Conservation (phyloP, 345 rosid species). For the Murraya koenigii region DNA sequence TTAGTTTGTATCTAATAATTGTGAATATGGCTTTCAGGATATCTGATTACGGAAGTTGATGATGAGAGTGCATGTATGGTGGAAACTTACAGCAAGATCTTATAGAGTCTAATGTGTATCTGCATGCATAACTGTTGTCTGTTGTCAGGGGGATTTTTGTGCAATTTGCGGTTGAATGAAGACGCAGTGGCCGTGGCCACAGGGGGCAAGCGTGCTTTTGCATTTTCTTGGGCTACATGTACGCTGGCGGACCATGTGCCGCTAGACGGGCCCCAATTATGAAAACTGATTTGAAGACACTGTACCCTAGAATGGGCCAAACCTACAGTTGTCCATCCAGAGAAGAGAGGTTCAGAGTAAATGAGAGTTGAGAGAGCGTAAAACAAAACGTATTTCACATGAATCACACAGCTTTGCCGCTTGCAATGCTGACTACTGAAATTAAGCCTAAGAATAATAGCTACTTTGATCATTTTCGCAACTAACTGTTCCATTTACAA, state of each 20-base stretch:
- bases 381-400: neutral
- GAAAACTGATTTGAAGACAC: neutral
- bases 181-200: too few species aligned
- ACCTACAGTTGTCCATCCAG: too few species aligned
- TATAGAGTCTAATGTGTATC: too few species aligned
- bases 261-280: neutral
- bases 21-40: neutral
- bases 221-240: neutral
- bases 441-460: neutral
- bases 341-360: too few species aligned
- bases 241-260: neutral
- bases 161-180: too few species aligned
- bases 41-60: neutral
- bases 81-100: neutral
- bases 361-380: too few species aligned
- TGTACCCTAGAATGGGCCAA: neutral
- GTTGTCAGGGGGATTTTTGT: neutral
- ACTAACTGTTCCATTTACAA: slow-evolving; percentile 13
- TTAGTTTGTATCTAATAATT: neutral
- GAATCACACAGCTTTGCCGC: neutral
- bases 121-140: neutral
- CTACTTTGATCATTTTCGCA: slow-evolving; percentile 2
- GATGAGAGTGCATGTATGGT: neutral
- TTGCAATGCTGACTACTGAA: too few species aligned
- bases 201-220: too few species aligned